phyloP scores from a whole-genome alignment of 768 basidiomycete species.

The Leccinum longicurvipes region DNA sequence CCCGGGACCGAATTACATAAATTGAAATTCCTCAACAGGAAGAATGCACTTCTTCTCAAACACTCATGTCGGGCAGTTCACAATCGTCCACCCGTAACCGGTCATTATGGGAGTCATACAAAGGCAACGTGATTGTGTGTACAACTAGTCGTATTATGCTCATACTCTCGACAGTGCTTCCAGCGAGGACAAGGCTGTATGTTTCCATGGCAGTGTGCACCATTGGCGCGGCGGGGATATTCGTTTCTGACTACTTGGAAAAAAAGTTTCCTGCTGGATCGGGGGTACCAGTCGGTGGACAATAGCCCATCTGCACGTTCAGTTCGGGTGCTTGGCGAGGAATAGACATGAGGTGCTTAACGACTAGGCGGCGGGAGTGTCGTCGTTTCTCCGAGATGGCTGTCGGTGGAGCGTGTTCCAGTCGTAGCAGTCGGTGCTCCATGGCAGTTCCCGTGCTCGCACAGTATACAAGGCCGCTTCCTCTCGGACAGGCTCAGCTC shows the following conservation, averaged over 20 bases:
- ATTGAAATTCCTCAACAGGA: neutral
- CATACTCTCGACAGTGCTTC: constrained; percentile 40
- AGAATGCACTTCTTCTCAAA: neutral
- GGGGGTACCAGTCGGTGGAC: neutral
- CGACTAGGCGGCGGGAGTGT: constrained; percentile 2
- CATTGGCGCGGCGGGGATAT: constrained; percentile 45
- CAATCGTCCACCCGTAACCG: constrained; percentile 12
- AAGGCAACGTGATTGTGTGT: constrained; percentile 28
- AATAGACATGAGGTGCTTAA: neutral
- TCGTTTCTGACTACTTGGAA: constrained; percentile 52
- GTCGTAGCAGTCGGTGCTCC: constrained; percentile 16
- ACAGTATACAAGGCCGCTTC: neutral
- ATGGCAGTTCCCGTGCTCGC: constrained; percentile 24
- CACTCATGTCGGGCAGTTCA: constrained; percentile 17
- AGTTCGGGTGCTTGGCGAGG: neutral
- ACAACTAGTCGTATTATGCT: constrained; percentile 9
- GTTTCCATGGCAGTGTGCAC: constrained; percentile 48
- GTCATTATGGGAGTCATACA: constrained; percentile 44
- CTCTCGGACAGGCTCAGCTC: neutral
- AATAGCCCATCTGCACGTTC: constrained; percentile 5
- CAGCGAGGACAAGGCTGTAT: constrained; percentile 49
- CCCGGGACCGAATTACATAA: neutral
- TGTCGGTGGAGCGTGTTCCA: constrained; percentile 19
- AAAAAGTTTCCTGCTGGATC: constrained; percentile 31
- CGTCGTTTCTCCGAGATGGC: constrained; percentile 18